Evolutionary conservation across 1,284 basidiomycete species (phyloP).

Genomic region (Cutaneotrichosporon mucoides): DNA sequence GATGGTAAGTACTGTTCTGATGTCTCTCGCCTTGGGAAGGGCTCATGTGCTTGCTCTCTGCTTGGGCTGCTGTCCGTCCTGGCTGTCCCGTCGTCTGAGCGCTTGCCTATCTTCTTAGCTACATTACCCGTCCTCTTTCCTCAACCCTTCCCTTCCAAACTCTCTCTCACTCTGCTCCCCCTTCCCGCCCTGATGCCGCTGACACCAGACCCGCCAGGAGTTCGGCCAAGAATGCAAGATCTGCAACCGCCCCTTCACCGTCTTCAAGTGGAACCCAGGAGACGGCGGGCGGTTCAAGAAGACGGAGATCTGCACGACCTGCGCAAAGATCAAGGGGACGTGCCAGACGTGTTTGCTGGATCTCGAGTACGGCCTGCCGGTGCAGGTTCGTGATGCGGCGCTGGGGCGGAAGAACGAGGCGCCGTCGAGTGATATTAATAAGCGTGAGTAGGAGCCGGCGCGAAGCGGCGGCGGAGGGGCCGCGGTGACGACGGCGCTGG

Average conservation of each 20-base stretch:
- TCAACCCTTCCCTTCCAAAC: too few relatives aligned
- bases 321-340: conserved; percentile 97
- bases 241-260: conserved; percentile 91
- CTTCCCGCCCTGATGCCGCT: conserved; percentile 13
- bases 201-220: conserved; percentile 79
- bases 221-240: conserved; percentile 85
- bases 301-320: conserved; percentile 97
- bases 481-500: too few relatives aligned
- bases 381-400: conserved; percentile 95
- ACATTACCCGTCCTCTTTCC: too few relatives aligned
- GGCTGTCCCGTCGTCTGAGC: too few relatives aligned
- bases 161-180: too few relatives aligned
- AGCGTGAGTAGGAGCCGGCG: conserved; percentile 46
- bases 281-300: conserved; percentile 88
- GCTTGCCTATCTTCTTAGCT: too few relatives aligned
- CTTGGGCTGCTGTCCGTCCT: too few relatives aligned
- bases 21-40: too few relatives aligned
- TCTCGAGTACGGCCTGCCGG: conserved; percentile 91
- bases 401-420: conserved; percentile 80
- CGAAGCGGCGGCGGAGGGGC: too few relatives aligned
- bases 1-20: conserved; percentile 63
- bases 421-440: conserved; percentile 92
- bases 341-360: conserved; percentile 98
- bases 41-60: too few relatives aligned
- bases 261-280: conserved; percentile 98